Evolutionary conservation across 2,329 filamentous ascomycete genomes (phyloP).

Genomic region (Atkinsonella texensis): DNA sequence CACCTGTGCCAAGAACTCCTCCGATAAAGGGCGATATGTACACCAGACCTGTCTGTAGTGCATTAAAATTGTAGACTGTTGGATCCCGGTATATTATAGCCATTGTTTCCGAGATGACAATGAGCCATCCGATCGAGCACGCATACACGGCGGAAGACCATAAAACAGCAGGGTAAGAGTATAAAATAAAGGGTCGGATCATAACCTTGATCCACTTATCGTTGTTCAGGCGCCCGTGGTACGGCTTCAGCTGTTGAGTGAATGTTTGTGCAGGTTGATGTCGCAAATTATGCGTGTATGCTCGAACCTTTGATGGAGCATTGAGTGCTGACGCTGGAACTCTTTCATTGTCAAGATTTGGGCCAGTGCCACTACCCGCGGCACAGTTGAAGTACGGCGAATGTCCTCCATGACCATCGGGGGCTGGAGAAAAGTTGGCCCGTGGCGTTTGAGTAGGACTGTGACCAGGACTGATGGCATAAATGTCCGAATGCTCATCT

Average conservation of each 20-base stretch:
- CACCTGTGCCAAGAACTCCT: constrained; percentile 78
- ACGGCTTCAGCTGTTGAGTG: constrained; percentile 59
- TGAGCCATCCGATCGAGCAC: constrained; percentile 87
- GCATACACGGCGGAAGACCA: constrained; percentile 82
- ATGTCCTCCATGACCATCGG: not conserved
- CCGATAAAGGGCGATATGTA: constrained; percentile 87
- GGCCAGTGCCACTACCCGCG: constrained; percentile 13
- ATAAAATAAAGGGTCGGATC: constrained; percentile 72
- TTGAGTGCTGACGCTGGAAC: constrained; percentile 24
- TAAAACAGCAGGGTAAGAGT: constrained; percentile 74
- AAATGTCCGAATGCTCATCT: constrained; percentile 1
- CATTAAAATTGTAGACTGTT: constrained; percentile 65
- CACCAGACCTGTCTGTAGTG: constrained; percentile 70
- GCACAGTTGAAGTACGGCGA: constrained; percentile 5
- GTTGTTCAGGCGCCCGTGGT: constrained; percentile 63
- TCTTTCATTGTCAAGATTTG: constrained; percentile 30
- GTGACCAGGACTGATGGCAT: constrained; percentile 1
- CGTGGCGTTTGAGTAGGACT: constrained; percentile 4
- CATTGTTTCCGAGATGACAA: constrained; percentile 83
- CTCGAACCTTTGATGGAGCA: constrained; percentile 22
- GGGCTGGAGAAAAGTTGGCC: not conserved
- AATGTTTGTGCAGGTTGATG: constrained; percentile 59
- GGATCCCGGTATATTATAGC: constrained; percentile 63
- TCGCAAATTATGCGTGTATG: constrained; percentile 62
- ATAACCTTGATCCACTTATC: constrained; percentile 74